phyloP scores from a whole-genome alignment of 768 basidiomycete species.

The Boletus eberwhitei region DNA sequence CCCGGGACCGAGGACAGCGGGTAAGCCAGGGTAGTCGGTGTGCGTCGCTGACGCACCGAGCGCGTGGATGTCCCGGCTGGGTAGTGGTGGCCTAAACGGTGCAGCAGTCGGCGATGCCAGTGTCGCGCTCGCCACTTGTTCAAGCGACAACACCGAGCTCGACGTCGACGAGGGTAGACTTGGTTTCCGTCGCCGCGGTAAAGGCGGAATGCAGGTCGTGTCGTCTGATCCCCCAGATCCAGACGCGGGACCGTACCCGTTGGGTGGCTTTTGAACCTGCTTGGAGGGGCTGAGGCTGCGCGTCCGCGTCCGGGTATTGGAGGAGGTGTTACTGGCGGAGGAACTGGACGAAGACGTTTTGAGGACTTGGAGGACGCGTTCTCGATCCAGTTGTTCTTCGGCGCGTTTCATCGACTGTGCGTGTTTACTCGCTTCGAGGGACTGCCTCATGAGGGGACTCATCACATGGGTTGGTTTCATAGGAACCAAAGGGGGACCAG shows the following conservation, averaged over 20 bases:
- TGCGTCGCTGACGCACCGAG: constrained; percentile 2
- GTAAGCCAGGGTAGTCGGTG: background rate
- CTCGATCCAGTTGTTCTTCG: constrained; percentile 64
- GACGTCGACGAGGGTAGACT: constrained; percentile 36
- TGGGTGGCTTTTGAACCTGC: background rate
- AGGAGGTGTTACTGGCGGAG: constrained; percentile 7
- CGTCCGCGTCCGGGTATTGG: constrained; percentile 20
- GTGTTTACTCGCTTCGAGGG: constrained; percentile 67
- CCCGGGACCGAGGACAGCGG: constrained; percentile 23
- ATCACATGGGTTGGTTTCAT: constrained; percentile 43
- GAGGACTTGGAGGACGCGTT: constrained; percentile 67
- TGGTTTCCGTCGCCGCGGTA: constrained; percentile 36
- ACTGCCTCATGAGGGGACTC: constrained; percentile 68
- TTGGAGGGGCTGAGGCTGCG: constrained; percentile 34
- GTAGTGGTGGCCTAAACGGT: constrained; percentile 23
- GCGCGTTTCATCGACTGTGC: constrained; percentile 68
- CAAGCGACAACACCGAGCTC: constrained; percentile 36
- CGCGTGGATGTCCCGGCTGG: constrained; percentile 18
- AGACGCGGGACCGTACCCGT: background rate
- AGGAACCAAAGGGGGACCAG: constrained; percentile 22
- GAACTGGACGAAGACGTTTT: constrained; percentile 51
- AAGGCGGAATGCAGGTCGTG: constrained; percentile 25
- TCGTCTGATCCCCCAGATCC: constrained; percentile 21
- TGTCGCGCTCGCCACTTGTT: constrained; percentile 41
- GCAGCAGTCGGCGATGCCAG: constrained; percentile 15